Evolutionary conservation across 208 protist genomes (phyloP).

Genomic region (Trypanosoma cruzi): DNA sequence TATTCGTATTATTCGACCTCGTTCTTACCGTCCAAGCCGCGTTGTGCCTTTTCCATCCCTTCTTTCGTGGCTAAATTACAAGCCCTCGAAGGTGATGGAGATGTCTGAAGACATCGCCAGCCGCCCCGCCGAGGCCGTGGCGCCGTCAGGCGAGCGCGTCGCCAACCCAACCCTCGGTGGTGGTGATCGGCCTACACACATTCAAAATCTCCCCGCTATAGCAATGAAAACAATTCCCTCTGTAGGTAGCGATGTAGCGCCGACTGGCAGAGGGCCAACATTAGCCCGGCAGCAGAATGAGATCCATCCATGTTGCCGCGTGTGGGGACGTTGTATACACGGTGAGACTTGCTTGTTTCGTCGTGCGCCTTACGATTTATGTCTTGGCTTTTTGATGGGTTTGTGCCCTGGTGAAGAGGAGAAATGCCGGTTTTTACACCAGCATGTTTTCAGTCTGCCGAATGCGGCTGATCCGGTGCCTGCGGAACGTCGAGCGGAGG

Average conservation of each 20-base stretch:
- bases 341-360: slow-evolving; percentile 76
- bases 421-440: slow-evolving; percentile 13
- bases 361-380: slow-evolving; percentile 68
- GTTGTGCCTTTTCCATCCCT: slow-evolving; percentile 85
- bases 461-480: slow-evolving; percentile 31
- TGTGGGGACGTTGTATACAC: slow-evolving; percentile 78
- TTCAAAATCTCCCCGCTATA: slow-evolving; percentile 66
- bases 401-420: slow-evolving; percentile 42
- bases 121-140: slow-evolving; percentile 79
- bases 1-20: slow-evolving; percentile 72
- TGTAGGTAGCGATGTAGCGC: slow-evolving; percentile 9
- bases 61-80: slow-evolving; percentile 85
- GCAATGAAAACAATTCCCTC: slow-evolving; percentile 57
- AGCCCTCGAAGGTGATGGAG: slow-evolving; percentile 57
- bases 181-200: slow-evolving; percentile 42
- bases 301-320: slow-evolving; percentile 63
- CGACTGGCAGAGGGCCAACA: slow-evolving; percentile 1
- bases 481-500: slow-evolving; percentile 19
- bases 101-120: slow-evolving; percentile 69
- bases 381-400: slow-evolving; percentile 78
- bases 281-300: background rate
- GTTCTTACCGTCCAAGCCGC: slow-evolving; percentile 69
- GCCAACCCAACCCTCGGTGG: slow-evolving; percentile 40
- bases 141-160: slow-evolving; percentile 73
- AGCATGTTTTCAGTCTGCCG: slow-evolving; percentile 48